Base-by-base conservation (phyloP, 768 basidiomycete genomes). In the Mycena epipterygia region DNA sequence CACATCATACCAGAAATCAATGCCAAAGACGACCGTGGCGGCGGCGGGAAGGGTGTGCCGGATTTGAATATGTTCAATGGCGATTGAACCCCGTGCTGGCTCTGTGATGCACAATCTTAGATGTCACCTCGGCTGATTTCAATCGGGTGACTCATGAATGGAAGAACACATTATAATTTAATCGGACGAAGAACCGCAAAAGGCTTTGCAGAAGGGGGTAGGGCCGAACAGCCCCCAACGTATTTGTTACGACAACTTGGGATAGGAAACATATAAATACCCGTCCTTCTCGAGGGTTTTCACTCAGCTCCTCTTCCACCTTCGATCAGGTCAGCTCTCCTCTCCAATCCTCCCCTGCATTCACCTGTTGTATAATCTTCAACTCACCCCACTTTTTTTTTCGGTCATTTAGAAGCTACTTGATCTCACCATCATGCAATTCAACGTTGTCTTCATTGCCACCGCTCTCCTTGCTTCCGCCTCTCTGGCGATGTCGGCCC, bases 381-480 rank as follows among this genome's bases (percentile, higher is more conserved):
- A 35, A 39, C 21, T n/a, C 23, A 8, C 44, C 17, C 44, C 44
- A 46, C 44, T 17, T 41, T 41, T 41, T n/a, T 41, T 46, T 42
- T 42, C 42, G 44, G n/a, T 46, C 44, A 23, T 46, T 46, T 46
- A 52, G 51, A 30, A 52, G 51, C 51, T 52, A 52, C 48, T 13
- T 21, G 48, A 51, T 51, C 48, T 51, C 48, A 51, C 48, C 55
- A 57, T 57, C 21, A 60, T 60, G 58, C 58, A 60, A 60, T 46
- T 60, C 58, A 44, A 46, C 58, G 58, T 61, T 32, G 59, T 48
- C 44, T 61, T 61, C 59, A 49, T 55, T 19, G 33, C 33, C 32
- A 55, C 21, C 32, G 30, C 30, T 35, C 17, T 55, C 19, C 52
- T 55, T 23, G 52, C 52, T n/a, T 32, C 52, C 14, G 52, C 52